Base-by-base conservation (phyloP, 169 alveolate species). In the Plasmodium gallinaceum region DNA sequence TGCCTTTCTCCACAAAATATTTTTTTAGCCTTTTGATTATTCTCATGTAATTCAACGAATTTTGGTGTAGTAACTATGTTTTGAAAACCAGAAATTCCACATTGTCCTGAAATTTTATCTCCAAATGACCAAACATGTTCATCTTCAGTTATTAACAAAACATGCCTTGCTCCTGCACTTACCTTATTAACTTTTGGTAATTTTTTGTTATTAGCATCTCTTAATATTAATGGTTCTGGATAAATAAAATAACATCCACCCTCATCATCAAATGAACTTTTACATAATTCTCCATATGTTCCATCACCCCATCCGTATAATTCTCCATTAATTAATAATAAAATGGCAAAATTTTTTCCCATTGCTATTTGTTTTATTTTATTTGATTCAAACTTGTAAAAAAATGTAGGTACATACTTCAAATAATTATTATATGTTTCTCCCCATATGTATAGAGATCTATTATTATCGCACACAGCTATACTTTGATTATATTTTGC, bases 161-260 rank as follows among this genome's bases (percentile, higher is more conserved):
- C 97, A 76, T 95, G 97, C 16, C 95, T 80, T 37, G 92, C 95
- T 16, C 97, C 97, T 39, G 94, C 96, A 12, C 96, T 94, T 32
- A 93, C 92, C 60, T 92, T 80, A 39, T 75, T 83, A 20, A 95
- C 70, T 32, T 78, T 39, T 43, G 74, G 72, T 32, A 88, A 58
- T 9, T 88, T 51, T 10, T 72, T 74, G 88, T 85, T 88, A 43
- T 80, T 78, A 42, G 93, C 68, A 52, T 86, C 93, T 37, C 93
- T 48, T 72, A 93, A 91, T 18, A 92, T 88, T 5, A 90, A 88
- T 5, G 57, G 91, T 46, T 85, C 85, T 48, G 92, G 91, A 69
- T 90, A 85, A 12, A 94, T 85, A 68, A 54, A 83, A 69, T 83
- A 83, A 16, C 85, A 66, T 1, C 91, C 91, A 10, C 74, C 85